Evolutionary conservation across 202 grass and related monocot species (phyloP).

Genomic region (Bolboschoenoplectus hybrid): DNA sequence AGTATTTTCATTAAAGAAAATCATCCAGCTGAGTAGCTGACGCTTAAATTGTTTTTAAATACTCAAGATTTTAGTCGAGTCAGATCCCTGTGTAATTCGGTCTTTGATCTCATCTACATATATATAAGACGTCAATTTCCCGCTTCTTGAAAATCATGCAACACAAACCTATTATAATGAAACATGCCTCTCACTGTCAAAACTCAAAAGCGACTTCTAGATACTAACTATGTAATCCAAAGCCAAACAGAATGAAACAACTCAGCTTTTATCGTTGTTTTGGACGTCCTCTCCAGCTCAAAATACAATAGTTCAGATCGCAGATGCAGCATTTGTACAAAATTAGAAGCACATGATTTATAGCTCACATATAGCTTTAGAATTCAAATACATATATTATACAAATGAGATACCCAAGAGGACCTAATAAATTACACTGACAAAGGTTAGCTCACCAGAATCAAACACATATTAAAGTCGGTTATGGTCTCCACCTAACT

Average conservation of each 20-base stretch:
- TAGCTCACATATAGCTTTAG: neutral
- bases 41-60: neutral
- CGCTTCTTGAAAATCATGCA: no score
- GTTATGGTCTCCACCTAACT: constrained; percentile 20
- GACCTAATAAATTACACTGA: constrained; percentile 37
- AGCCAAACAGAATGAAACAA: neutral
- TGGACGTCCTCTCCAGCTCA: neutral
- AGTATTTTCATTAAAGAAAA: neutral
- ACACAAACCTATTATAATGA: no score
- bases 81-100: neutral
- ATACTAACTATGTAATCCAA: neutral
- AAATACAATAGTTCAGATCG: neutral
- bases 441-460: constrained; percentile 10
- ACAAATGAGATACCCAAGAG: constrained; percentile 13
- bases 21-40: neutral
- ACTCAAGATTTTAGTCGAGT: neutral
- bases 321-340: neutral
- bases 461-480: constrained; percentile 24
- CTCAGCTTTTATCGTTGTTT: neutral
- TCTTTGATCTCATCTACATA: neutral
- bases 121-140: neutral
- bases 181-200: neutral
- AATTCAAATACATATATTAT: constrained; percentile 14
- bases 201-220: neutral
- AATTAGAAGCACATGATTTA: constrained; percentile 26